phyloP scores from a whole-genome alignment of 257 asterid species.

The Catharanthus roseus region DNA sequence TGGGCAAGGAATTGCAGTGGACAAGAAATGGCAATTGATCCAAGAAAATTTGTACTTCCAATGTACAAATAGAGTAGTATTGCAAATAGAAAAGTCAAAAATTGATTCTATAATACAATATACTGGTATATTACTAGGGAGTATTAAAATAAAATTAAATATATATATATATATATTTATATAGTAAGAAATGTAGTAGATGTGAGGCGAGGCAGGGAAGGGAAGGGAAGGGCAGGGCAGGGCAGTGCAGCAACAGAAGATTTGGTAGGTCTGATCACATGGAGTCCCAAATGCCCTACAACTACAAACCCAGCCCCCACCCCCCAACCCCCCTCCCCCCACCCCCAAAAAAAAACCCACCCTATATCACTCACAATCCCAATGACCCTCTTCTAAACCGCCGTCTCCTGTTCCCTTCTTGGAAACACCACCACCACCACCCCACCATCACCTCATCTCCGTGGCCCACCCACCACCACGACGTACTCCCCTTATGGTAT shows the following conservation, averaged over 20 bases:
- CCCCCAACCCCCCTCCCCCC: too few relatives aligned
- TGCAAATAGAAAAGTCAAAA: too few relatives aligned
- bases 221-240: too few relatives aligned
- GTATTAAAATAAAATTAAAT: too few relatives aligned
- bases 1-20: neutral
- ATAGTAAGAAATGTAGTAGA: too few relatives aligned
- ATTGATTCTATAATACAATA: too few relatives aligned
- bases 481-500: too few relatives aligned
- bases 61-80: constrained; percentile 22
- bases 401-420: constrained; percentile 44
- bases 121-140: too few relatives aligned
- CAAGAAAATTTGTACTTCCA: constrained; percentile 39
- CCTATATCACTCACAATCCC: constrained; percentile 8
- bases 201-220: too few relatives aligned
- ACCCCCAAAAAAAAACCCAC: too few relatives aligned
- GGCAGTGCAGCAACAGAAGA: constrained; percentile 25
- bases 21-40: constrained; percentile 31
- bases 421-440: constrained; percentile 37
- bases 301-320: too few relatives aligned
- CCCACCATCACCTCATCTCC: neutral
- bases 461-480: neutral
- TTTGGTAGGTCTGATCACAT: constrained; percentile 31
- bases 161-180: too few relatives aligned
- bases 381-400: constrained; percentile 16
- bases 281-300: constrained; percentile 29